A percentile compares a stretch with the other conserved stretches of the same genome.
These are phyloP conservation scores for Phyllosticta citribraziliensis DNA, from an alignment of 2,329 filamentous ascomycete species.

Conservation along the genomic window DNA sequence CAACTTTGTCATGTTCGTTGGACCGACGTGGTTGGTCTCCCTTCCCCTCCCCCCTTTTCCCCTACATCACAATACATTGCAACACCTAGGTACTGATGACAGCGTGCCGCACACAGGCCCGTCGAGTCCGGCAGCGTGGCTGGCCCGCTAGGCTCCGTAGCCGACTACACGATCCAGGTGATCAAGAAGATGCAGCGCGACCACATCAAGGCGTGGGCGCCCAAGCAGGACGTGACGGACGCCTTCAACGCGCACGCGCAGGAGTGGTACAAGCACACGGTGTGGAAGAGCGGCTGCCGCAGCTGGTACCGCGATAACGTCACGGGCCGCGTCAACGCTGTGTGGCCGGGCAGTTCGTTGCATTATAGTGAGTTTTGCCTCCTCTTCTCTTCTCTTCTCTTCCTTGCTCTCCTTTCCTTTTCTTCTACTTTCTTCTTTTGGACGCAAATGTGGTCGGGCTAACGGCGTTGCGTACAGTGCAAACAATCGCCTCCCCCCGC, in stretches of 20 bases:
- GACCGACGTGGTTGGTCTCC: conserved; percentile 24
- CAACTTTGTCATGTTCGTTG: conserved; percentile 34
- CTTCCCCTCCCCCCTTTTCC: not conserved
- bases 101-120: conserved; percentile 21
- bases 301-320: conserved; percentile 38
- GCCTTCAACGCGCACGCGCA: conserved; percentile 35
- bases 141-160: conserved; percentile 29
- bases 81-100: too few relatives aligned
- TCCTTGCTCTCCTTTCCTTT: not conserved
- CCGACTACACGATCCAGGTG: conserved; percentile 32
- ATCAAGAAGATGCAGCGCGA: conserved; percentile 39
- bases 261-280: conserved; percentile 41
- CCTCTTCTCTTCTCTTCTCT: not conserved
- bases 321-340: conserved; percentile 27
- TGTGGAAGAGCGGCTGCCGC: conserved; percentile 38
- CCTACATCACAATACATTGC: not conserved
- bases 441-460: too few relatives aligned
- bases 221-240: conserved; percentile 32
- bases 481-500: conserved; percentile 29
- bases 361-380: conserved; percentile 31
- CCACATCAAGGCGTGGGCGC: conserved; percentile 33
- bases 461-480: too few relatives aligned
- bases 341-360: conserved; percentile 43
- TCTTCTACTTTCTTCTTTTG: too few relatives aligned
- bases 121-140: conserved; percentile 38